phyloP scores from a whole-genome alignment of 139 green algal genomes.

The Tetradesmus obliquus region DNA sequence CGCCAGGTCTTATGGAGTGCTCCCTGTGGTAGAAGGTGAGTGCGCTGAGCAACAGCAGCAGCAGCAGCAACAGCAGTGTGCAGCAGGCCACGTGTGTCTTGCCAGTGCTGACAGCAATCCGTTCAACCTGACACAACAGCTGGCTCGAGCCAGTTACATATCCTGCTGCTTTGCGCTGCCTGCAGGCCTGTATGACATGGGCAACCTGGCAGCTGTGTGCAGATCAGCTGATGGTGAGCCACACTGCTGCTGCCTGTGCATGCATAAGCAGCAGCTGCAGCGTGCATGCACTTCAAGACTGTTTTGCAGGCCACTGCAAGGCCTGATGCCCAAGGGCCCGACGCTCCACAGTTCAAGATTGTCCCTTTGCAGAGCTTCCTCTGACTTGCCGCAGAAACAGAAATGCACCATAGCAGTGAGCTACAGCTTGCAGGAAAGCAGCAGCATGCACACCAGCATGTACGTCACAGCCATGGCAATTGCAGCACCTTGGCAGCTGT shows the following conservation, averaged over 20 bases:
- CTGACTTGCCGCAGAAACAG: too few species aligned
- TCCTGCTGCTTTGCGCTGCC: not conserved
- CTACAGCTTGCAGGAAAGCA: not conserved
- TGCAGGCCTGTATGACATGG: slow-evolving; percentile 78
- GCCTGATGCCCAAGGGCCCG: not conserved
- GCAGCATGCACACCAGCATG: not conserved
- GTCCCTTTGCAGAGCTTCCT: not conserved
- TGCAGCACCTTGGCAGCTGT: not conserved
- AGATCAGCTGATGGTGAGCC: slow-evolving; percentile 75
- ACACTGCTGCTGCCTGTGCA: not conserved
- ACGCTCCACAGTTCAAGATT: not conserved
- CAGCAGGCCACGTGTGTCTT: not conserved
- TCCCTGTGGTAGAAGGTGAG: slow-evolving; percentile 61
- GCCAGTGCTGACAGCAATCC: not conserved
- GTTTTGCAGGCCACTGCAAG: not conserved
- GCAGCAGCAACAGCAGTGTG: not conserved
- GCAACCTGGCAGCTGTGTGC: slow-evolving; percentile 82
- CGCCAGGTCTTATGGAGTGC: slow-evolving; percentile 45
- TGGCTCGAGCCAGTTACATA: not conserved
- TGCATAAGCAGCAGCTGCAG: not conserved
- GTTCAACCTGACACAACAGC: not conserved
- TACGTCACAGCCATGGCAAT: not conserved
- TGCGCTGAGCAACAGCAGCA: not conserved
- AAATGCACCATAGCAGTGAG: not conserved
- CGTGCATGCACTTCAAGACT: not conserved